These are phyloP conservation scores for Grifola frondosa DNA, from an alignment of 1,284 basidiomycete species.

Conservation along the genomic window DNA sequence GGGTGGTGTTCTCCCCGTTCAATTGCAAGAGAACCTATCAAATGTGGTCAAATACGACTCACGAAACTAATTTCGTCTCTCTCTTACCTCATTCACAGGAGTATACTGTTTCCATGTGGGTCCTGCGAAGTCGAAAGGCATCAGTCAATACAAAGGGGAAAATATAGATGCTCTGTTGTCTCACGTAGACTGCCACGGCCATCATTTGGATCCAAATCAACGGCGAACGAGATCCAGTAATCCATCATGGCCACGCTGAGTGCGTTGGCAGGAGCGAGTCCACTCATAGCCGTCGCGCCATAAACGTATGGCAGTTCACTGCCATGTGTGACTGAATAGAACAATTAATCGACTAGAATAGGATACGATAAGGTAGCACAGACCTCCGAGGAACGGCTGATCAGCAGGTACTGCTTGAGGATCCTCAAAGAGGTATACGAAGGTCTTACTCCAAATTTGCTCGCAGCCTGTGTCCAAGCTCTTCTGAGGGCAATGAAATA, in stretches of 20 bases:
- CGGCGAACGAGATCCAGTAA: constrained; percentile 54
- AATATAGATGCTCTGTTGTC: constrained; percentile 14
- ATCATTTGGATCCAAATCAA: constrained; percentile 49
- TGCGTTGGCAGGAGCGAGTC: constrained; percentile 24
- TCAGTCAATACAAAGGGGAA: background rate
- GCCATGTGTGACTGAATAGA: constrained; percentile 41
- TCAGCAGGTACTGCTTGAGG: constrained; percentile 31
- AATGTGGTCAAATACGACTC: no score
- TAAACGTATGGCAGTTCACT: constrained; percentile 44
- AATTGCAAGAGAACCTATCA: constrained; percentile 20
- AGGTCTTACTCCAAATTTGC: constrained; percentile 41
- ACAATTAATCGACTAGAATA: no score
- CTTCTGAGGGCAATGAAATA: constrained; percentile 42
- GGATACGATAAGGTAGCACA: no score
- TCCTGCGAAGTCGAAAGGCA: constrained; percentile 3
- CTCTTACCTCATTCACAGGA: constrained; percentile 10
- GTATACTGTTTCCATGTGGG: constrained; percentile 20
- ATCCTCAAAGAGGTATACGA: constrained; percentile 50
- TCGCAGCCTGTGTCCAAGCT: constrained; percentile 40
- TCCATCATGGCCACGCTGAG: constrained; percentile 46
- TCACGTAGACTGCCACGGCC: constrained; percentile 39
- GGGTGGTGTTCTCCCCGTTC: constrained; percentile 10
- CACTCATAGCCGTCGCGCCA: constrained; percentile 24
- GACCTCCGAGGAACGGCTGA: constrained; percentile 29
- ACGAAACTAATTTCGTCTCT: no score